These are phyloP conservation scores for Pseudogymnoascus sp. DNA, from an alignment of 2,329 filamentous ascomycete species.

Conservation along the genomic window DNA sequence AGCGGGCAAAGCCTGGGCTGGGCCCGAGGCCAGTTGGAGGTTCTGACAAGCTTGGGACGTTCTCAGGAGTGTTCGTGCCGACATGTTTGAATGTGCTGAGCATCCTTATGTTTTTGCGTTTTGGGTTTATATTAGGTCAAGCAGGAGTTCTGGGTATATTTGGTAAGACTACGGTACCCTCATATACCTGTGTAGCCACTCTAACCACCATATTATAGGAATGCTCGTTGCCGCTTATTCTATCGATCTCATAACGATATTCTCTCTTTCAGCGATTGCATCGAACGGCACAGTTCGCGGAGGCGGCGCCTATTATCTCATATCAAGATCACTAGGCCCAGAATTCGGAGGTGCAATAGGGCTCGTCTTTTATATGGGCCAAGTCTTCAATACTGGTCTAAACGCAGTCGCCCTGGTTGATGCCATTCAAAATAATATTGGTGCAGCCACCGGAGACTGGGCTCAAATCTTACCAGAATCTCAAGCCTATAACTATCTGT, in stretches of 20 bases:
- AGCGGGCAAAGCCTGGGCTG: constrained; percentile 27
- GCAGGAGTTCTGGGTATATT: constrained; percentile 72
- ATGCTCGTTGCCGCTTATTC: constrained; percentile 68
- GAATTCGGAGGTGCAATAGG: constrained; percentile 87
- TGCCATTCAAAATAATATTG: constrained; percentile 70
- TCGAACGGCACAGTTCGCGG: constrained; percentile 84
- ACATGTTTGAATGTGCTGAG: constrained; percentile 84
- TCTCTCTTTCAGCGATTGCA: constrained; percentile 81
- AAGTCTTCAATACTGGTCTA: constrained; percentile 76
- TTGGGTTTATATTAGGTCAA: constrained; percentile 76
- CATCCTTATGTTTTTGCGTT: constrained; percentile 86
- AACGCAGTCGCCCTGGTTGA: constrained; percentile 82
- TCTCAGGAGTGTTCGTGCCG: constrained; percentile 76
- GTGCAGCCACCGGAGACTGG: constrained; percentile 45
- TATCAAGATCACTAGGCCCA: constrained; percentile 74
- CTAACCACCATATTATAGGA: constrained; percentile 36
- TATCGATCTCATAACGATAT: constrained; percentile 74
- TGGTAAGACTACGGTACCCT: constrained; percentile 40
- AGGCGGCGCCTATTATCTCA: constrained; percentile 81
- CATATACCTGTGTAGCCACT: not conserved
- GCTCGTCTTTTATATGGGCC: constrained; percentile 83
- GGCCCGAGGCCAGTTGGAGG: constrained; percentile 32
- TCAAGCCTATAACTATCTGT: constrained; percentile 69
- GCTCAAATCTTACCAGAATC: constrained; percentile 55
- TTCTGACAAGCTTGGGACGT: constrained; percentile 60